phyloP scores from a whole-genome alignment of 257 asterid genomes.

The Craterostigma plantagineum region DNA sequence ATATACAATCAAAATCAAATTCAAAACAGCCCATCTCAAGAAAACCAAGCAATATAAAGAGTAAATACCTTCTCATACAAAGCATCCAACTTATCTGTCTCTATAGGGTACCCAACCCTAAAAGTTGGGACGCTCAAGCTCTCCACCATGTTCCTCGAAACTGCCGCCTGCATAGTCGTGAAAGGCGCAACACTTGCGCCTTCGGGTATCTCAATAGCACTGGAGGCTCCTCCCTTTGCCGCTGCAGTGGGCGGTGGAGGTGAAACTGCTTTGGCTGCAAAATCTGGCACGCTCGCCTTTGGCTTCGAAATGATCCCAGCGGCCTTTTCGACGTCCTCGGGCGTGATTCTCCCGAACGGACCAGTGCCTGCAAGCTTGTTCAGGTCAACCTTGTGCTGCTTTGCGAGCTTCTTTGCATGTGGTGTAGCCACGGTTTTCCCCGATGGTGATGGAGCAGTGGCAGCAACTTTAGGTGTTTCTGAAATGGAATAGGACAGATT shows the following conservation, averaged over 20 bases:
- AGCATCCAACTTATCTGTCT: conserved; percentile 58
- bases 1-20: too few relatives aligned
- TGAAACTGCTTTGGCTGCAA: conserved; percentile 14
- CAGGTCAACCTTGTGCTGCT: conserved; percentile 61
- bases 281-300: conserved; percentile 14
- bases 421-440: conserved; percentile 60
- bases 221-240: conserved; percentile 15
- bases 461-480: conserved; percentile 9
- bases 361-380: conserved; percentile 58
- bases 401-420: conserved; percentile 75
- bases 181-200: conserved; percentile 48
- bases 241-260: conserved; percentile 17
- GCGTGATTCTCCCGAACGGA: conserved; percentile 70
- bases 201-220: conserved; percentile 26
- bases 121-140: conserved; percentile 57
- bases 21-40: too few relatives aligned
- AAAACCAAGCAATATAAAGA: too few relatives aligned
- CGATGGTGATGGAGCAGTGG: conserved; percentile 20
- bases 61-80: conserved; percentile 47
- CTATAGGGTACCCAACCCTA: conserved; percentile 49
- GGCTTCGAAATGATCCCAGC: conserved; percentile 49
- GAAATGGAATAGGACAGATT: neutral
- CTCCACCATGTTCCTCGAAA: conserved; percentile 60
- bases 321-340: conserved; percentile 84
- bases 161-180: conserved; percentile 57